Evolutionary conservation across 2,329 filamentous ascomycete genomes (phyloP).

Genomic region (Beauveria sp.): DNA sequence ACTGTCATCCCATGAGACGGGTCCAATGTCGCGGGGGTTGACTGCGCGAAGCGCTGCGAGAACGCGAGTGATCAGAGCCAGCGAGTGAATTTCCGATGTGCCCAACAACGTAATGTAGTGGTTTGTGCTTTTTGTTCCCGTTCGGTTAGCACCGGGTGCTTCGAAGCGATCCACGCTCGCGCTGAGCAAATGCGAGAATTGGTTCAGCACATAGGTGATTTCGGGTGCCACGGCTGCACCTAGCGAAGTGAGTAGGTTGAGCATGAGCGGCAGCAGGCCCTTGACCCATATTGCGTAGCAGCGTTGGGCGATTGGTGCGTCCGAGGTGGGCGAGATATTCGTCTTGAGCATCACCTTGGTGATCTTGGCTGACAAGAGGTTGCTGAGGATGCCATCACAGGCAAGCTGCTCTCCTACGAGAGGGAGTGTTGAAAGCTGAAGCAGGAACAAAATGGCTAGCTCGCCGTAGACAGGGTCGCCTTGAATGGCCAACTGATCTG

Average conservation of each 20-base stretch:
- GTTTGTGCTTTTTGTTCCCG: conserved; percentile 37
- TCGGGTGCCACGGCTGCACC: conserved; percentile 77
- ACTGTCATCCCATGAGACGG: conserved; percentile 66
- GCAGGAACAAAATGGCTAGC: conserved; percentile 78
- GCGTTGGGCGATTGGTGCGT: conserved; percentile 57
- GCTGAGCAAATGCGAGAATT: conserved; percentile 71
- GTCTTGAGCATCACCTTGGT: conserved; percentile 66
- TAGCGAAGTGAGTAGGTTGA: conserved; percentile 80
- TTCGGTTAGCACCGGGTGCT: conserved; percentile 46
- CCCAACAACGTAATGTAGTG: conserved; percentile 66
- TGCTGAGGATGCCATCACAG: conserved; percentile 73
- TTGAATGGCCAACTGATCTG: conserved; percentile 69
- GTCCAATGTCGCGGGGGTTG: conserved; percentile 64
- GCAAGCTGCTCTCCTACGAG: conserved; percentile 83
- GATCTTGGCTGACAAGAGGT: conserved; percentile 71
- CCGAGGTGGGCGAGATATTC: conserved; percentile 70
- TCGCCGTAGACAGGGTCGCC: conserved; percentile 90
- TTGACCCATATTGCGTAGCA: conserved; percentile 87
- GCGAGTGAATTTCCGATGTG: conserved; percentile 69
- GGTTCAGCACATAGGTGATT: conserved; percentile 78
- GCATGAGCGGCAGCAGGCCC: conserved; percentile 76
- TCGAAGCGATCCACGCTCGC: conserved; percentile 68
- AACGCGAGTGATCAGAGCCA: conserved; percentile 68
- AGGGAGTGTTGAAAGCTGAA: conserved; percentile 77
- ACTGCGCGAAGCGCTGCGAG: conserved; percentile 57